Percentiles rank a stretch among this genome's conserved stretches.
Conservation (phyloP, 2,329 filamentous ascomycete species). For the Colletotrichum euphorbiae region DNA sequence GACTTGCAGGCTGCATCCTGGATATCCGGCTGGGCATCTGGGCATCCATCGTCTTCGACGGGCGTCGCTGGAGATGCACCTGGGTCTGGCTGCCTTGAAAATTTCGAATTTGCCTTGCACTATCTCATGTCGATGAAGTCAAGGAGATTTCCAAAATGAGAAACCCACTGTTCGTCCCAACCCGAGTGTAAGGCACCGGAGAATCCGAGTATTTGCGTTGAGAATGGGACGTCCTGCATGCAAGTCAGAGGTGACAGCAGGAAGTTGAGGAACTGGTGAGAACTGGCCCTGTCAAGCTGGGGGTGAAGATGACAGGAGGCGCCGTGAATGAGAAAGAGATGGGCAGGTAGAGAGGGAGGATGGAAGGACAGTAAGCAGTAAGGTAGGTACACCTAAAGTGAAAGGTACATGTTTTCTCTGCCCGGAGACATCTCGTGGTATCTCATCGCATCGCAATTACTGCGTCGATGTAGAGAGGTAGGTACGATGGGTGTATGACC, state of each 20-base stretch:
- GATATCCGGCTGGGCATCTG: conserved; percentile 19
- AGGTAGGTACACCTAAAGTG: conserved; percentile 12
- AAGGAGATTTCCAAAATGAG: neutral
- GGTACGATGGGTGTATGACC: neutral
- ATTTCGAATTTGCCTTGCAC: conserved; percentile 16
- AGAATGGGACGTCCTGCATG: no score
- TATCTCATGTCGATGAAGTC: neutral
- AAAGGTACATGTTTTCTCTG: neutral
- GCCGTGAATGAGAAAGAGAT: neutral
- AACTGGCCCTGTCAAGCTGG: neutral
- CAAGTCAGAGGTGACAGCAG: neutral
- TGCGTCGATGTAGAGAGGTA: neutral
- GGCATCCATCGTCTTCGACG: conserved; percentile 26
- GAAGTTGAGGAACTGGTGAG: conserved; percentile 5
- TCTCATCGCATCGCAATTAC: neutral
- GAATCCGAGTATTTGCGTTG: neutral
- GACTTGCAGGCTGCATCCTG: conserved; percentile 32
- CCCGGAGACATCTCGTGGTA: neutral
- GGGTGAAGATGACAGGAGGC: neutral
- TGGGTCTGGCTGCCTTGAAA: neutral
- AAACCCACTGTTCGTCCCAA: neutral
- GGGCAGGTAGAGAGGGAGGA: neutral
- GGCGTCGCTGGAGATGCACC: conserved; percentile 13
- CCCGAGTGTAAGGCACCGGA: neutral
- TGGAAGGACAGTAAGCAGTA: neutral